phyloP scores from a whole-genome alignment of 2,329 filamentous ascomycete genomes.

The Metarhizium sp. region DNA sequence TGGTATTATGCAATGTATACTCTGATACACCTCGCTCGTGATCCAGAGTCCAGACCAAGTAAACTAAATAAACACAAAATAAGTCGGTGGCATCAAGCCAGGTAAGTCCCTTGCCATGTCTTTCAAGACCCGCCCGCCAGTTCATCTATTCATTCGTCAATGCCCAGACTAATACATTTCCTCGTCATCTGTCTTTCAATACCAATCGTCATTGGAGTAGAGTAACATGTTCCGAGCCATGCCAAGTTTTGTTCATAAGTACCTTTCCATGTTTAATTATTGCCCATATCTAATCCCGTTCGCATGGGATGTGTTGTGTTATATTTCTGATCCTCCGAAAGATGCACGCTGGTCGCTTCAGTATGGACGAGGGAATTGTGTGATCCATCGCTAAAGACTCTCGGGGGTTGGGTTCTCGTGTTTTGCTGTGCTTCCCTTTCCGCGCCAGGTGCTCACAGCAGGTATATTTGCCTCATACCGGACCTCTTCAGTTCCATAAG shows the following conservation, averaged over 20 bases:
- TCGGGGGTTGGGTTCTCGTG: slow-evolving; percentile 56
- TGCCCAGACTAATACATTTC: neutral
- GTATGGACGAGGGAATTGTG: neutral
- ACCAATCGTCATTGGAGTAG: neutral
- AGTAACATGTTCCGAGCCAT: neutral
- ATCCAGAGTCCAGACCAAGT: neutral
- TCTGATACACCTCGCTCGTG: neutral
- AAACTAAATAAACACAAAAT: neutral
- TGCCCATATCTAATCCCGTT: neutral
- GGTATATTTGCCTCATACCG: slow-evolving; percentile 85
- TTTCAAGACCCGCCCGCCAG: neutral
- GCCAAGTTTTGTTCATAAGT: neutral
- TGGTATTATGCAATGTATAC: neutral
- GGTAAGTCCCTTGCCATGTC: neutral
- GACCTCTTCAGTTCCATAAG: slow-evolving; percentile 87
- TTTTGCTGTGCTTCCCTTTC: slow-evolving; percentile 85
- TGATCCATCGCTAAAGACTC: slow-evolving; percentile 15
- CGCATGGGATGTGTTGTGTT: neutral
- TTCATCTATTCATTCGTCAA: neutral
- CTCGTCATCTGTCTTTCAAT: neutral
- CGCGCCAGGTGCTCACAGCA: slow-evolving; percentile 91
- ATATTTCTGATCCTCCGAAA: neutral
- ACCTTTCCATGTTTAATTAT: neutral
- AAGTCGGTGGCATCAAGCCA: neutral
- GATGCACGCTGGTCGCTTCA: neutral